Evolutionary conservation across 176 grass and related monocot species (phyloP).

Genomic region (Zea mays): DNA sequence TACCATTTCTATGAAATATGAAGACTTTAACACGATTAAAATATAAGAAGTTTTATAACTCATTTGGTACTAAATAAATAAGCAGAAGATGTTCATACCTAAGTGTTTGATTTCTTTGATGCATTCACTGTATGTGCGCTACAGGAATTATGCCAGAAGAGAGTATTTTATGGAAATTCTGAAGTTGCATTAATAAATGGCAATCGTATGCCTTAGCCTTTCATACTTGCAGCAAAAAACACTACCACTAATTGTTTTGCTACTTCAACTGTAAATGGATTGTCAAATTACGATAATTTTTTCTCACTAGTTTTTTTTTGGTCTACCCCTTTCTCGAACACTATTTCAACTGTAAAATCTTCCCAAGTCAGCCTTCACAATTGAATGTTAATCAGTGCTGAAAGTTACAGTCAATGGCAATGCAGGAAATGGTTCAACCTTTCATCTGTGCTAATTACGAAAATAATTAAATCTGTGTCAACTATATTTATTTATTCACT

Average conservation of each 20-base stretch:
- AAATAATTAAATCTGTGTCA: not conserved
- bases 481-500: constrained; percentile 12
- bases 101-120: not conserved
- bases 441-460: constrained; percentile 16
- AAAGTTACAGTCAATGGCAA: not conserved
- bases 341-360: not conserved
- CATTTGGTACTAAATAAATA: constrained; percentile 3
- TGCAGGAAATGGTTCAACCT: not conserved
- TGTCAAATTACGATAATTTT: not conserved
- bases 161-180: not conserved
- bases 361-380: not conserved
- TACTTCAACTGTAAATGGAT: constrained; percentile 2
- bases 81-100: not conserved
- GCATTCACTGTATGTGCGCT: not conserved
- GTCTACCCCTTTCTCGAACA: constrained; percentile 3
- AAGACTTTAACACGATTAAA: not conserved
- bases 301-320: not conserved
- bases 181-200: not conserved
- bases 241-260: constrained; percentile 10
- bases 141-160: constrained; percentile 11
- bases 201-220: not conserved
- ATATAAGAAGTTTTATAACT: not conserved
- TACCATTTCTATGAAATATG: not conserved
- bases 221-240: not conserved
- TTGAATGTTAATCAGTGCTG: constrained; percentile 19